Conservation (phyloP, 345 rosid species). For the Boechera retrofracta region DNA sequence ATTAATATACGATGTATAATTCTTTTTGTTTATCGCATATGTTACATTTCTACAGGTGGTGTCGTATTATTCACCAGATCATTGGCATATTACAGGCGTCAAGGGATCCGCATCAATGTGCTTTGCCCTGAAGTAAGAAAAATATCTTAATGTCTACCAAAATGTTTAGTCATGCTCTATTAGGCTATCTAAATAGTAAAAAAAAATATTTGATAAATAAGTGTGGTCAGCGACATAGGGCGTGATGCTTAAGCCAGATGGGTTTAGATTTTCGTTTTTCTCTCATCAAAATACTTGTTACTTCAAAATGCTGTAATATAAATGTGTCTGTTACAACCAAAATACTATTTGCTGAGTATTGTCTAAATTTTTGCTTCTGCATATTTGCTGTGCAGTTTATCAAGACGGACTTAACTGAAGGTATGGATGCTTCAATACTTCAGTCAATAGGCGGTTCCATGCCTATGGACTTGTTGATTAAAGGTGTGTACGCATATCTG, state of each 20-base stretch:
- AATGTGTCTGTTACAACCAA: conserved; percentile 19
- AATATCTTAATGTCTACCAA: conserved; percentile 17
- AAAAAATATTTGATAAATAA: conserved; percentile 4
- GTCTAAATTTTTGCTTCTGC: conserved; percentile 12
- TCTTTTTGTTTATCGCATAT: background rate
- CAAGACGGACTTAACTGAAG: conserved; percentile 62
- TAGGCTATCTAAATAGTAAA: background rate
- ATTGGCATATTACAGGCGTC: conserved; percentile 55
- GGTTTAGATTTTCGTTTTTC: background rate
- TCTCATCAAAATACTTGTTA: conserved; percentile 3
- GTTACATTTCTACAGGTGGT: conserved; percentile 58
- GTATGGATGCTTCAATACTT: conserved; percentile 41
- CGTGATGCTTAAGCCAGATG: background rate
- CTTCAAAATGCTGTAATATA: background rate
- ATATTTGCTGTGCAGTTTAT: conserved; percentile 68
- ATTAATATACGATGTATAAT: background rate
- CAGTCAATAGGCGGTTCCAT: conserved; percentile 72
- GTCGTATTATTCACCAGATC: conserved; percentile 91
- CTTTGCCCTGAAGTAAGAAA: conserved; percentile 96
- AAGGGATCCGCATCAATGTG: conserved; percentile 87
- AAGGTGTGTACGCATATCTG: conserved; percentile 56
- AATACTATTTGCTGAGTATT: background rate
- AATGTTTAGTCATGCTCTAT: background rate
- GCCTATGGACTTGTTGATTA: conserved; percentile 73
- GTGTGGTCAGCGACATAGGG: background rate